Base-by-base conservation (phyloP, 140 eudicot genomes). In the Cichorium intybus region DNA sequence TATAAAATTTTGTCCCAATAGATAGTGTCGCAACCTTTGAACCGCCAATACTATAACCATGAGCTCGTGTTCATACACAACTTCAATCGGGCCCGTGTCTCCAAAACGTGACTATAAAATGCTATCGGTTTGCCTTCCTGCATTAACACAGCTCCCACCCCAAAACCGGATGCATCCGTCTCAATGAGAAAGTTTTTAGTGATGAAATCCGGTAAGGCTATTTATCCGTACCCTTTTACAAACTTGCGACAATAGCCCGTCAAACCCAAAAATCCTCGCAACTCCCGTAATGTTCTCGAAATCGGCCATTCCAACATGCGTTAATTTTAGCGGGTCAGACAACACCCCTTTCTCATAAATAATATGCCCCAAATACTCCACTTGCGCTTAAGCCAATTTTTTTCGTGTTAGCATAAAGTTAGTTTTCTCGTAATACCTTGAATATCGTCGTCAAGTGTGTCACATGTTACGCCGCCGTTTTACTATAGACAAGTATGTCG, bases 401-500 rank as follows among this genome's bases (percentile, higher is more conserved):
- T 72, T 62, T 4, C 10, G 2, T 1, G 8, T 64, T 33, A 22
- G 23, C 12, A 56, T 10, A 45, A 16, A 54, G 49, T 21, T 16
- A 8, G 2, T 8, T 10, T 54, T 39, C 51, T 6, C 51, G 4
- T 8, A 45, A 45, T 6, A 18, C 6, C 8, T 45, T 21, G 22
- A 45, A 45, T 45, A 45, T 21, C 51, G 16, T 8, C 20, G 15
- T 45, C 51, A 45, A 64, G 14, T 17, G 57, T 6, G 53, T 37
- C 4, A 55, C 22, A 21, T 10, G 60, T 7, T 16, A 28, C 14
- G 10, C 11, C 22, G 56, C n/a, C 10, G 6, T 45, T 14, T 4
- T 45, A 5, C 62, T 57, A 35, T 74, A 74, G 49, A 74, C 54
- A 2, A 66, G 3, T 6, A 66, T 74, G 18, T 59, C 63, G 43